These are phyloP conservation scores for Heliamphora exappendiculata DNA, from an alignment of 148 eudicot genomes.

Conservation along the genomic window DNA sequence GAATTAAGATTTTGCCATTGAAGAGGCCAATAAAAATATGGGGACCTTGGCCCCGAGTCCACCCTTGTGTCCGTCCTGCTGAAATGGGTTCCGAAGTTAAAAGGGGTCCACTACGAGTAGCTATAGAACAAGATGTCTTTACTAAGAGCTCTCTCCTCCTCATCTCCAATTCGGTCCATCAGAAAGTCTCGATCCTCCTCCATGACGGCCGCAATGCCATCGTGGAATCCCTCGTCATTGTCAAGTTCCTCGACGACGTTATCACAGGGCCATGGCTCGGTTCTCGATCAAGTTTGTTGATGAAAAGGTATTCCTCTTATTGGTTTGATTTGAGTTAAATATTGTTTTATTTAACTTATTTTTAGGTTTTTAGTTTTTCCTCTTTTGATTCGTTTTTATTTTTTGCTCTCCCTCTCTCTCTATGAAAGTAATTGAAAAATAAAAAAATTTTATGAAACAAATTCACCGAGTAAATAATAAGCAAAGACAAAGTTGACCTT, in stretches of 20 bases:
- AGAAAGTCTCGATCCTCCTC: constrained; percentile 41
- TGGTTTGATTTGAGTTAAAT: too few species aligned
- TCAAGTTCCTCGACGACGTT: constrained; percentile 49
- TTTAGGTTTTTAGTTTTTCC: neutral
- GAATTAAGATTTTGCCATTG: too few species aligned
- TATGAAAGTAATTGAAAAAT: too few species aligned
- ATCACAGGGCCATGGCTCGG: constrained; percentile 35
- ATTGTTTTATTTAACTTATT: too few species aligned
- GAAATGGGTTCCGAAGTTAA: constrained; percentile 26
- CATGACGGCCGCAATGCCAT: constrained; percentile 44
- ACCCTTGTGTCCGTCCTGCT: too few species aligned
- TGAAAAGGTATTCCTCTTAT: constrained; percentile 47
- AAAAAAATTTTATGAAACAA: too few species aligned
- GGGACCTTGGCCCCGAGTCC: too few species aligned
- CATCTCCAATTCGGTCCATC: constrained; percentile 31
- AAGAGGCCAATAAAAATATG: too few species aligned
- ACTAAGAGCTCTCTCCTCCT: constrained; percentile 29
- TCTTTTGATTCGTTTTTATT: too few species aligned
- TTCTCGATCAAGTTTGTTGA: constrained; percentile 55
- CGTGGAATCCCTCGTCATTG: constrained; percentile 40
- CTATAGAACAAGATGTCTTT: constrained; percentile 14
- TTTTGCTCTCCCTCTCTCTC: too few species aligned
- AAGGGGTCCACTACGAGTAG: constrained; percentile 27
- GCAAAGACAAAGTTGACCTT: too few species aligned
- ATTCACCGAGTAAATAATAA: too few species aligned